Base-by-base conservation (phyloP, 2,329 filamentous ascomycete genomes). In the Aspergillus fumigatus region DNA sequence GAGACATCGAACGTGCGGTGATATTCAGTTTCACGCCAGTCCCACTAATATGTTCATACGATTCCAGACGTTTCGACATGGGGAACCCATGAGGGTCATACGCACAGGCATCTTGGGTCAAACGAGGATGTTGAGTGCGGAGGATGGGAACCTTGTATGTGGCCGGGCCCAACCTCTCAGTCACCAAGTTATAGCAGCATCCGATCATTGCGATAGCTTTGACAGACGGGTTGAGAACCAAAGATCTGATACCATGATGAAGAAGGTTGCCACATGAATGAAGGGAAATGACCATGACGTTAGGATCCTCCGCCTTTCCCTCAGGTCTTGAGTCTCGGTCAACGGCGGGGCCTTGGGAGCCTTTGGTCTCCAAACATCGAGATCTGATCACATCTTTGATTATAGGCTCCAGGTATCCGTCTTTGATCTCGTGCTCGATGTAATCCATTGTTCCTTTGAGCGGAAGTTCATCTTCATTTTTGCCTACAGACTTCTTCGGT, bases 231-330 rank as follows among this genome's bases (percentile, higher is more conserved):
- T 97, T 97, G 56, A 95, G 77, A 1, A 92, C 76, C 21, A 99
- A 82, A 0, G 93, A 95, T 14, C 90, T 87, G 56, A 99, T 87
- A 9, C 90, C 94, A 70, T 95, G 92, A 73, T 99, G 94, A 0
- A 95, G 89, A n/a, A 99, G 85, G 65, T 99, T 97, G 27, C 94
- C 94, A 70, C 94, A 99, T 0, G 93, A 97, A 73, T 99, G 94
- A 19, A 99, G 90, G 0, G 94, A 97, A 29, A 97, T 87, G 17
- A 93, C 89, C 87, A 97, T 92, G 40, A 95, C 79, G 32, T 61
- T 67, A 19, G 68, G 67, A 48, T 69, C 62, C 29, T 51, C 60
- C 19, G 52, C 38, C 32, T 59, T 53, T 63, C 48, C 35, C 26
- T 51, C 38, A 1, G 53, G 1, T 27, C 49, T 45, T n/a, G 25